Conservation (phyloP, 306 rosid species). For the Ziziphus jujuba region DNA sequence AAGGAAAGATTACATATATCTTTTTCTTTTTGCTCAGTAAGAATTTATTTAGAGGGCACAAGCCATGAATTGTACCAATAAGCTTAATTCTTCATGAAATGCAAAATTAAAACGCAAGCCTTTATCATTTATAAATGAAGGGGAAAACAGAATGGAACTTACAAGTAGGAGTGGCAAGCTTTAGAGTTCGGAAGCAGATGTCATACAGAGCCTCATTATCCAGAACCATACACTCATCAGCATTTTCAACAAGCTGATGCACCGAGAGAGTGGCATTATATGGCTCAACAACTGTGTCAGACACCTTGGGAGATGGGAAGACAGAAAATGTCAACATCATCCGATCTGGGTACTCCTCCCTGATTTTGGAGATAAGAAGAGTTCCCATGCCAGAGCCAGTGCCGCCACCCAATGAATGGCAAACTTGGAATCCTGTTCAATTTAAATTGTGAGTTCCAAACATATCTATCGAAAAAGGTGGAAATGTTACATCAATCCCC, state of each 20-base stretch:
- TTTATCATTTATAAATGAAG: neutral
- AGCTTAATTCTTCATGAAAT: neutral
- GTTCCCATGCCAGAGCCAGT: conserved; percentile 65
- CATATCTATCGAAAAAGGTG: neutral
- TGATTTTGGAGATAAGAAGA: conserved; percentile 54
- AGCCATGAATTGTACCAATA: neutral
- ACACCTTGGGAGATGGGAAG: conserved; percentile 88
- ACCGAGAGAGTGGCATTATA: conserved; percentile 87
- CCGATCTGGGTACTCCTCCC: conserved; percentile 62
- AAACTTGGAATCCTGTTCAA: conserved; percentile 47
- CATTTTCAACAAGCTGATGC: conserved; percentile 88
- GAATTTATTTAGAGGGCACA: too few relatives aligned
- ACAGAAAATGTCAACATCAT: conserved; percentile 60
- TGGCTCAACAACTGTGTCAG: conserved; percentile 90
- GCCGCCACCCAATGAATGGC: conserved; percentile 61
- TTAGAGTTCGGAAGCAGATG: conserved; percentile 84
- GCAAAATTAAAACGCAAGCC: neutral
- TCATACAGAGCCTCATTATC: conserved; percentile 89
- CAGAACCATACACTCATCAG: conserved; percentile 87
- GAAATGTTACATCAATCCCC: neutral
- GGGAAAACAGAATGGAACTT: conserved; percentile 22
- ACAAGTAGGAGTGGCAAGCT: conserved; percentile 80
- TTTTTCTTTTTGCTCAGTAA: neutral
- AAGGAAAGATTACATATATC: neutral
- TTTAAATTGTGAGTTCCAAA: neutral